Evolutionary conservation across 345 rosid genomes (phyloP).

Genomic region (Brassica cretica): DNA sequence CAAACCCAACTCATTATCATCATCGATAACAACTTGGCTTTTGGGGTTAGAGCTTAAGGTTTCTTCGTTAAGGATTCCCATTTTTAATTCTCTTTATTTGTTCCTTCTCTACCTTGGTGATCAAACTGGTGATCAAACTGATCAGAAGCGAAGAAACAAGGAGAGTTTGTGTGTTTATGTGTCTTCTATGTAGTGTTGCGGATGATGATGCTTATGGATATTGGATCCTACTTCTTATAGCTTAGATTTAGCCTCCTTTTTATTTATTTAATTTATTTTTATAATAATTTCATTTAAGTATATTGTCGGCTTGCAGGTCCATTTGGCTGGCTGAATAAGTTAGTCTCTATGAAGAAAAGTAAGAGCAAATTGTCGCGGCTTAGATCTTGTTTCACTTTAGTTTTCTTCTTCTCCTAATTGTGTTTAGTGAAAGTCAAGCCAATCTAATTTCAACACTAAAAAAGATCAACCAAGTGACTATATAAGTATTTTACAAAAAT

Average conservation of each 20-base stretch:
- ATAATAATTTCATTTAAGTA: neutral
- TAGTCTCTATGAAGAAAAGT: conserved; percentile 3
- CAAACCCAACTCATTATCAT: conserved; percentile 44
- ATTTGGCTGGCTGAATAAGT: conserved; percentile 1
- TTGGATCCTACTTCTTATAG: neutral
- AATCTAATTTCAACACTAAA: neutral
- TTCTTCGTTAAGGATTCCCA: conserved; percentile 26
- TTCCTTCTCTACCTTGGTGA: neutral
- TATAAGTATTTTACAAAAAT: neutral
- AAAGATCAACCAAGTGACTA: neutral
- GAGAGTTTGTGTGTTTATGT: neutral
- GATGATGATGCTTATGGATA: neutral
- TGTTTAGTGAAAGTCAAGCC: neutral
- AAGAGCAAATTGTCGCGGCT: neutral
- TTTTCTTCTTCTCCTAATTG: too few relatives aligned
- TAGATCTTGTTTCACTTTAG: neutral
- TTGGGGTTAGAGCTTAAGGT: conserved; percentile 18
- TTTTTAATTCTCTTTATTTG: neutral
- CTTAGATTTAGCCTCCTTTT: neutral
- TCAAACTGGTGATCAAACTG: neutral
- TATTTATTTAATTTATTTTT: neutral
- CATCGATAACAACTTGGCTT: neutral
- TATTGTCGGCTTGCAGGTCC: neutral
- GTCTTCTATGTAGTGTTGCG: neutral
- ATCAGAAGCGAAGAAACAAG: neutral